phyloP scores from a whole-genome alignment of 345 rosid genomes.

The Erysimum cheiranthoides region DNA sequence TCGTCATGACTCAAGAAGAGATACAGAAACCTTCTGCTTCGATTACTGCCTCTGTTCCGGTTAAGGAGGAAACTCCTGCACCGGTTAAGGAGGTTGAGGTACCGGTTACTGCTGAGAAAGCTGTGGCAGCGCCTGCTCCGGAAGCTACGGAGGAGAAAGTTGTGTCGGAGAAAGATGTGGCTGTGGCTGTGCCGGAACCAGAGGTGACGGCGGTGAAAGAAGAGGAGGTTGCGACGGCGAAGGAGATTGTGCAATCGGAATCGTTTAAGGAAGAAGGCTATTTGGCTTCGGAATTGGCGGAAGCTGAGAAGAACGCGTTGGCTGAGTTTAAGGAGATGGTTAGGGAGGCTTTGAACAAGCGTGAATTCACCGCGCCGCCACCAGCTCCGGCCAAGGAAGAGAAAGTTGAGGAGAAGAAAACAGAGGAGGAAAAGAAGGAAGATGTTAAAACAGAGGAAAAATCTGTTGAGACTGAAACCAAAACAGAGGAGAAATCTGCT shows the following conservation, averaged over 20 bases:
- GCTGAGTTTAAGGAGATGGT: conserved; percentile 60
- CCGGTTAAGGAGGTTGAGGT: conserved; percentile 43
- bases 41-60: conserved; percentile 37
- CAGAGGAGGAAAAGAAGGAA: conserved; percentile 46
- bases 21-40: conserved; percentile 44
- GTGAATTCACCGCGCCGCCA: conserved; percentile 52
- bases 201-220: conserved; percentile 42
- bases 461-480: conserved; percentile 23
- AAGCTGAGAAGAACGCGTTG: conserved; percentile 59
- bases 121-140: conserved; percentile 33
- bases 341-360: conserved; percentile 61
- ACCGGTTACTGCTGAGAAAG: conserved; percentile 42
- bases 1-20: conserved; percentile 47
- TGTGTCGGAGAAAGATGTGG: conserved; percentile 44
- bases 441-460: conserved; percentile 29
- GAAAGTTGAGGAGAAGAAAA: conserved; percentile 33
- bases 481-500: conserved; percentile 31
- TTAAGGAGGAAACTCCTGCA: conserved; percentile 37
- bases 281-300: conserved; percentile 58
- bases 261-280: conserved; percentile 80
- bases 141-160: conserved; percentile 40
- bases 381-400: conserved; percentile 45
- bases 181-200: conserved; percentile 23
- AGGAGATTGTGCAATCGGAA: conserved; percentile 49
- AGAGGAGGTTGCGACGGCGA: conserved; percentile 26